These are phyloP conservation scores for Euptelea pleiosperma DNA, from an alignment of 164 flowering plant species.

Conservation along the genomic window DNA sequence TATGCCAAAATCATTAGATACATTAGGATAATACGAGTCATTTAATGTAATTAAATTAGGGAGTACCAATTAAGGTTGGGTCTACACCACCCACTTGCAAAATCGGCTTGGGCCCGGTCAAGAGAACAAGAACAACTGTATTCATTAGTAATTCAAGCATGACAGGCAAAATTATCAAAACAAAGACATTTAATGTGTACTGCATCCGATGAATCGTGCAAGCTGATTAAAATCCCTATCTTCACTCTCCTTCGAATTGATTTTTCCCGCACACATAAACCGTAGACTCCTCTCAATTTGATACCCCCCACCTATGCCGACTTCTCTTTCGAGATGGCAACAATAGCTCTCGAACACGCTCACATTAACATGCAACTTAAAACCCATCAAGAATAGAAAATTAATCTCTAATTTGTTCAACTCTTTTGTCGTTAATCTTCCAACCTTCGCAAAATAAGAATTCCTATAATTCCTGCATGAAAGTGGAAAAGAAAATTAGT, in stretches of 20 bases:
- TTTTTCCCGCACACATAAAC: constrained; percentile 51
- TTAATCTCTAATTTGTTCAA: constrained; percentile 70
- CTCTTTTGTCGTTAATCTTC: constrained; percentile 56
- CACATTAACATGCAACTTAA: too few species aligned
- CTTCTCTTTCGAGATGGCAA: constrained; percentile 80
- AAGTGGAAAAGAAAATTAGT: background rate
- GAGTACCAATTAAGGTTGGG: too few species aligned
- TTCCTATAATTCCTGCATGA: constrained; percentile 71
- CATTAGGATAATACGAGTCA: too few species aligned
- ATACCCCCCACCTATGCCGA: constrained; percentile 75
- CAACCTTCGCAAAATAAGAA: constrained; percentile 75
- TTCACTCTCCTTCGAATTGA: constrained; percentile 41
- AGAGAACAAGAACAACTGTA: too few species aligned
- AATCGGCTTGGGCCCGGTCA: too few species aligned
- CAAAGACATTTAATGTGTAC: too few species aligned
- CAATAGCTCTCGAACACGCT: too few species aligned
- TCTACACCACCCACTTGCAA: too few species aligned
- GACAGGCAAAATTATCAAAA: too few species aligned
- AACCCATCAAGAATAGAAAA: constrained; percentile 58
- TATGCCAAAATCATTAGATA: too few species aligned
- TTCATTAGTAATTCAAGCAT: too few species aligned
- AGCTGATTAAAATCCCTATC: constrained; percentile 32
- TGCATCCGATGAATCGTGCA: constrained; percentile 33
- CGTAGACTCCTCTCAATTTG: constrained; percentile 71
- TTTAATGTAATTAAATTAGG: too few species aligned